Evolutionary conservation across 176 grass and related monocot genomes (phyloP), one percentile per base, ranked within the genome.

Genomic region (Oryza meyeriana): DNA sequence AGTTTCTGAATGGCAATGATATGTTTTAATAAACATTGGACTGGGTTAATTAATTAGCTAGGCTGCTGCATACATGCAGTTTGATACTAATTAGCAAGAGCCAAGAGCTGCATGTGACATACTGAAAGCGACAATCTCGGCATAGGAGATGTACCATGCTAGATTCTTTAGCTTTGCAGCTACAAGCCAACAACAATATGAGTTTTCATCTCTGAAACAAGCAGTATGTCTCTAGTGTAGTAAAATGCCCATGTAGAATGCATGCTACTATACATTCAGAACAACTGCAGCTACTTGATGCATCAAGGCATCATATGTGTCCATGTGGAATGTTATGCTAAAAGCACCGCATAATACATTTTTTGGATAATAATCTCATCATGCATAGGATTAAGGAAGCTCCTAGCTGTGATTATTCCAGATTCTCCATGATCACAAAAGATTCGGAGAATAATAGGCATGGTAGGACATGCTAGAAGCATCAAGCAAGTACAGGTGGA

Each of bases 141-240:
- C 18, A 47, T 82, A 25, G 38, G 68, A 45, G 35, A 32, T 17
- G 35, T 61, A 9, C 55, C 29, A 27, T 50, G 5, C 40, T 74
- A 64, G 81, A 83, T 83, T 84, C 81, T 40, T 14, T 55, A 8
- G 31, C 61, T 59, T 59, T n/a, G n/a, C 22, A 18, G 13, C n/a
- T 33, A 6, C 55, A 42, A 5, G 33, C 55, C 55, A 59, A 59
- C 14, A 69, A 52, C 3, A 8, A 72, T 3, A 8, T 58, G 18
- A 13, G 55, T 47, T 41, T 33, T 72, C 55, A 72, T 38, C 0
- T 1, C 34, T 31, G 48, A 61, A 44, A 31, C 12, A 30, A 14
- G 48, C 48, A 8, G n/a, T 39, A 69, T 39, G 33, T 38, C 35
- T 25, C 34, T 39, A 26, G 2, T n/a, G 8, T 27, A 63, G 27